Base-by-base conservation (phyloP, 257 asterid species). In the Asclepias syriaca region DNA sequence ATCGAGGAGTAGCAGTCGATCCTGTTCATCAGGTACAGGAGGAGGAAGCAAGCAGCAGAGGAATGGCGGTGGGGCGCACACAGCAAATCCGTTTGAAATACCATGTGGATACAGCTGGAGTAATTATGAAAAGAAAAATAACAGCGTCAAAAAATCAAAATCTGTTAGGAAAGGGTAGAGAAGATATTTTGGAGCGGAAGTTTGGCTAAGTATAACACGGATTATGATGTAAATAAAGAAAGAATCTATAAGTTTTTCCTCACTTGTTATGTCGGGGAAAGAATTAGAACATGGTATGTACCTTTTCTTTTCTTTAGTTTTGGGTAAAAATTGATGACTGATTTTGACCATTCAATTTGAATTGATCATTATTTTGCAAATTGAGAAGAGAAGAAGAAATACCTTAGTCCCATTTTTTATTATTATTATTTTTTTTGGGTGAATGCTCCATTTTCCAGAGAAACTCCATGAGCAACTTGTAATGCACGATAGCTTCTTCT, bases 31-130 rank as follows among this genome's bases (percentile, higher is more conserved):
- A 49, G 68, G 50, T 3, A 0, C 15, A 39, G 68, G 45, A 16
- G 70, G 82, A 9, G 70, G 82, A 9, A 61, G 77, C 16, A 72
- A 74, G 84, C 84, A 70, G 34, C 78, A 56, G 51, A 68, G 27
- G 2, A 54, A 56, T 32, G 13, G 77, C 18, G 53, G 76, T 24
- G 74, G 81, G 4, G 72, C 16, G 57, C 75, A 73, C 49, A 83
- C 59, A 24, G 80, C 60, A 69, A 92, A 94, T 74, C 96, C 97
- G 8, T 94, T 91, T 63, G 87, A 82, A 24, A 87, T 94, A 48
- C 97, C 99, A 15, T 68, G 70, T 29, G 95, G 86, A 8, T 91
- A 94, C 73, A 79, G 72, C 39, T 91, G 97, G 97, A 81, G 93
- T 74, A 86, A 89, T 60, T 83, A 84, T 61, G 92, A 87, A 68